Conservation (phyloP, 2,329 filamentous ascomycete species). For the Phaeoacremonium minimum region DNA sequence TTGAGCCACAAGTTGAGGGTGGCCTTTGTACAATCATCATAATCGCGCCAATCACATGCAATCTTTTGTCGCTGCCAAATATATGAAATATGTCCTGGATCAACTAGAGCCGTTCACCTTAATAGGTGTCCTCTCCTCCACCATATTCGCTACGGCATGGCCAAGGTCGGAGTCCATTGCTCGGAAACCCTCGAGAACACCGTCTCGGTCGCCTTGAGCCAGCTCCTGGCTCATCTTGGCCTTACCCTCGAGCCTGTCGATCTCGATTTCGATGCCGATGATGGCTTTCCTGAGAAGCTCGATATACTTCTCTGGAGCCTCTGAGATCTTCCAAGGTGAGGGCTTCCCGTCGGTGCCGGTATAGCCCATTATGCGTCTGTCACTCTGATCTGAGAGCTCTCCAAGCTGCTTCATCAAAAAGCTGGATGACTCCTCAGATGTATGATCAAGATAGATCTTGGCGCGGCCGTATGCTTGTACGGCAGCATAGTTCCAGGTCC, state of each 20-base stretch:
- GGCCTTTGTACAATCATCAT: too few species aligned
- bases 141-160: slow-evolving; percentile 22
- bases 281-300: slow-evolving; percentile 54
- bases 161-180: slow-evolving; percentile 23
- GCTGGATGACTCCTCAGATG: slow-evolving; percentile 31
- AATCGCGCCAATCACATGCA: too few species aligned
- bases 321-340: slow-evolving; percentile 49
- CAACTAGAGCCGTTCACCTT: too few species aligned
- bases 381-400: slow-evolving; percentile 43
- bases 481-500: slow-evolving; percentile 67
- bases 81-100: too few species aligned
- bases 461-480: slow-evolving; percentile 59
- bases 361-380: slow-evolving; percentile 54
- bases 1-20: too few species aligned
- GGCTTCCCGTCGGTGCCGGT: slow-evolving; percentile 27
- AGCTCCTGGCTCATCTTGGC: slow-evolving; percentile 66
- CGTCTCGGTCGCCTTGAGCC: slow-evolving; percentile 44
- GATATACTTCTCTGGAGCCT: slow-evolving; percentile 53
- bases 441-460: slow-evolving; percentile 46
- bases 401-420: slow-evolving; percentile 49
- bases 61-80: too few species aligned
- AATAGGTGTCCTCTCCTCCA: too few species aligned
- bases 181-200: slow-evolving; percentile 54
- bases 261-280: slow-evolving; percentile 55
- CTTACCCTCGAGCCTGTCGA: slow-evolving; percentile 53